Evolutionary conservation across 208 protist genomes (phyloP), one percentile per base, ranked within the genome.

Genomic region (Wallacemonas sp.): DNA sequence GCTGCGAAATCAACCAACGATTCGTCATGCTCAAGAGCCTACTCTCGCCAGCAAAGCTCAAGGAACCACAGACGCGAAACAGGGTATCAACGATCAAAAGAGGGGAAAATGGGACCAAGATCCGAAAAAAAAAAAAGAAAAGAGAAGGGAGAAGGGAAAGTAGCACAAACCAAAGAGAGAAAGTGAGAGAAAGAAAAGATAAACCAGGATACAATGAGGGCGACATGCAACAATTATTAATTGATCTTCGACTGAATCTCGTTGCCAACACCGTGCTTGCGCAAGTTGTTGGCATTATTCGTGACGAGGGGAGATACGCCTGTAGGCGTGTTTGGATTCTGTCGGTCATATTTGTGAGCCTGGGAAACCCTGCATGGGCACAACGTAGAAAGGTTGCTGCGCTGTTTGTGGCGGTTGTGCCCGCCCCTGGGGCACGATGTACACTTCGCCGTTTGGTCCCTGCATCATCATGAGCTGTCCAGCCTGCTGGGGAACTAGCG

Each of bases 401-500:
- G 21, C 22, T 8, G 21, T 44, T 19, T 49, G 53, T 38, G 68
- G 28, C 11, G 36, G 24, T 2, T 12, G 26, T 1, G 58, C 2
- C 3, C 46, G 21, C 21, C 41, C 31, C 21, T 76, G 72, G 21
- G 67, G 77, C 4, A 83, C 44, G 21, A 83, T 47, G 49, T 69
- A 79, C 47, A 67, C 60, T 56, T 83, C 72, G 14, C 61, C 68
- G 24, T 79, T 72, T 2, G 64, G 59, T 2, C 65, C 65, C 27
- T 62, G 72, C 72, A 79, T 73, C 61, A 83, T 56, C 68, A 78
- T 76, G 31, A 55, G 24, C 28, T 44, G 62, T 3, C 24, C 33
- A 8, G 5, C 26, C 2, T 47, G 26, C 41, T n/a, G 53, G n/a
- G n/a, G n/a, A n/a, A n/a, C n/a, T n/a, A n/a, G n/a, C 59, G n/a